These are phyloP conservation scores for Amylocarpus encephaloides DNA, from an alignment of 2,329 filamentous ascomycete genomes.

Conservation along the genomic window DNA sequence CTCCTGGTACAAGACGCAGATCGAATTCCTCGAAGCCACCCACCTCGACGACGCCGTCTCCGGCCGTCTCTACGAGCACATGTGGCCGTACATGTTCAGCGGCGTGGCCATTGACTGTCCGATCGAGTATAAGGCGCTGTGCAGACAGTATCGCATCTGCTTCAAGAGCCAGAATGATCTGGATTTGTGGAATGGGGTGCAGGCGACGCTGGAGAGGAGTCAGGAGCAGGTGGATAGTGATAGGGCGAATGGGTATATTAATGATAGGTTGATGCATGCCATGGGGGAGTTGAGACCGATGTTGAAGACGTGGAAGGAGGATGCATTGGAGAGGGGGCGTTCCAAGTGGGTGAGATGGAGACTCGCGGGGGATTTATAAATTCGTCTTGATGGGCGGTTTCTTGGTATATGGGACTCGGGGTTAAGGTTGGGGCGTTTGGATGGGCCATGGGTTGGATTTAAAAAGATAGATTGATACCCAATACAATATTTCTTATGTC, in stretches of 20 bases:
- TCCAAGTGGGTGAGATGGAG: neutral
- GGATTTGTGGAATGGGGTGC: conserved; percentile 5
- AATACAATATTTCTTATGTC: too few relatives aligned
- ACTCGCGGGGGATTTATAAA: conserved; percentile 1
- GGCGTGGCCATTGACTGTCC: conserved; percentile 14
- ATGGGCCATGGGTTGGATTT: too few relatives aligned
- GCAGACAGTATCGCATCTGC: conserved; percentile 11
- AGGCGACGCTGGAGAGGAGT: neutral
- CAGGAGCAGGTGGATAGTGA: neutral
- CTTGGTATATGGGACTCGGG: neutral
- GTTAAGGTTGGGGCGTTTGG: too few relatives aligned
- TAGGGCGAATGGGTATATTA: neutral
- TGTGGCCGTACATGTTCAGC: conserved; percentile 44
- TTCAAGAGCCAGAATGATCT: conserved; percentile 9
- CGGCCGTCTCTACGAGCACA: conserved; percentile 55
- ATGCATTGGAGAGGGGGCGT: conserved; percentile 8
- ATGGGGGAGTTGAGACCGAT: neutral
- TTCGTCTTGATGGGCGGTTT: neutral
- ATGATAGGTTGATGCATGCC: neutral
- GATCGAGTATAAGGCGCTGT: conserved; percentile 10
- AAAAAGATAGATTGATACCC: too few relatives aligned
- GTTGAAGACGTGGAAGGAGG: conserved; percentile 1
- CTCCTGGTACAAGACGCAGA: conserved; percentile 47
- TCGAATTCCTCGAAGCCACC: conserved; percentile 52
- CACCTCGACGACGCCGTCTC: conserved; percentile 44